Conservation (phyloP, 768 basidiomycete genomes). For the Tylopilus sp. region DNA sequence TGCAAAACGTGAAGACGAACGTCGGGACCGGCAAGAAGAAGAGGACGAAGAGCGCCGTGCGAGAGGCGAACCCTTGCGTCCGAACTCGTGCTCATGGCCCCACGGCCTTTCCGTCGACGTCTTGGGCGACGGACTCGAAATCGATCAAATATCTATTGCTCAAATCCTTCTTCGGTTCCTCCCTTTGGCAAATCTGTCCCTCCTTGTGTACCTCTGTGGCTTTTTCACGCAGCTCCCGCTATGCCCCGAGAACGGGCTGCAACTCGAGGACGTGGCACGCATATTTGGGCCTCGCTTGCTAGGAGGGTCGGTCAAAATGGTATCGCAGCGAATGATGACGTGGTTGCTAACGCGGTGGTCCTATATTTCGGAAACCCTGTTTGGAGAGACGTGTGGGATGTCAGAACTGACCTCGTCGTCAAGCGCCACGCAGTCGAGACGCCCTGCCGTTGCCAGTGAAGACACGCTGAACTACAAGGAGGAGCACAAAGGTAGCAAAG, state of each 20-base stretch:
- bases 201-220: constrained; percentile 43
- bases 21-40: constrained; percentile 26
- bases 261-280: constrained; percentile 41
- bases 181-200: constrained; percentile 36
- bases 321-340: constrained; percentile 29
- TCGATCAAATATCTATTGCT: constrained; percentile 36
- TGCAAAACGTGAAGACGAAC: constrained; percentile 31
- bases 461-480: constrained; percentile 7
- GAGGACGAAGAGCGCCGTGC: constrained; percentile 32
- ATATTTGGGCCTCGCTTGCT: constrained; percentile 44
- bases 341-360: constrained; percentile 32
- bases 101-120: constrained; percentile 17
- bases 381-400: constrained; percentile 26
- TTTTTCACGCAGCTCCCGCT: constrained; percentile 52
- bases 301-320: constrained; percentile 28
- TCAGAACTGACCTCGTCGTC: constrained; percentile 12
- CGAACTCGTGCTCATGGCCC: constrained; percentile 5
- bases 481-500: constrained; percentile 15
- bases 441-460: neutral
- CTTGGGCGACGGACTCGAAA: constrained; percentile 26
- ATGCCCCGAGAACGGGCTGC: constrained; percentile 48
- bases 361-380: constrained; percentile 23
- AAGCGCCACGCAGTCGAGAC: neutral
- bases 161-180: constrained; percentile 51
- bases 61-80: constrained; percentile 25